phyloP scores from a whole-genome alignment of 306 rosid genomes.

The Rosa persica region DNA sequence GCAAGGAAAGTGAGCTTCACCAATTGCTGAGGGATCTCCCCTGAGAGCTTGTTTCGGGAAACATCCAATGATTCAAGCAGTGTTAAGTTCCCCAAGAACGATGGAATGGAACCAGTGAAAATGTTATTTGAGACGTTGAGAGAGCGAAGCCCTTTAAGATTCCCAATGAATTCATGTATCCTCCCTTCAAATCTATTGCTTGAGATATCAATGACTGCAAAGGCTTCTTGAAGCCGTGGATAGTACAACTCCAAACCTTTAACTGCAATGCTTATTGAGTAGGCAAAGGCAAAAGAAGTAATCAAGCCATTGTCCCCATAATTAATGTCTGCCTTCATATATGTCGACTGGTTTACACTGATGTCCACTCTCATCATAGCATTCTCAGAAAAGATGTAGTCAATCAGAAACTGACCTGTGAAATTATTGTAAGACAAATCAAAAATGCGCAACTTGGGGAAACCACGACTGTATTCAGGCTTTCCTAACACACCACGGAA shows the following conservation, averaged over 20 bases:
- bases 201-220: not conserved
- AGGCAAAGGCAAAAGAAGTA: no score
- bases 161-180: not conserved
- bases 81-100: not conserved
- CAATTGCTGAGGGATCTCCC: not conserved
- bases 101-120: not conserved
- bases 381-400: not conserved
- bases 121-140: not conserved
- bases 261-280: no score
- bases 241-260: not conserved
- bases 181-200: slow-evolving; percentile 1
- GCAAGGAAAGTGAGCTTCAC: not conserved
- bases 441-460: not conserved
- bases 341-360: not conserved
- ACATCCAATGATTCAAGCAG: not conserved
- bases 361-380: not conserved
- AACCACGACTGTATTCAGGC: not conserved
- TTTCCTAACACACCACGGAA: not conserved
- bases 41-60: not conserved
- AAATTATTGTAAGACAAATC: slow-evolving; percentile 8
- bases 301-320: no score
- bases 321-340: not conserved
- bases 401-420: not conserved
- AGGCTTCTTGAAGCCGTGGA: not conserved
- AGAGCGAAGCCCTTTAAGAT: not conserved